Percentiles rank a stretch among this genome's conserved stretches.
Evolutionary conservation across 2,329 filamentous ascomycete species (phyloP).

Genomic region (Arthrobotrys megalospora): DNA sequence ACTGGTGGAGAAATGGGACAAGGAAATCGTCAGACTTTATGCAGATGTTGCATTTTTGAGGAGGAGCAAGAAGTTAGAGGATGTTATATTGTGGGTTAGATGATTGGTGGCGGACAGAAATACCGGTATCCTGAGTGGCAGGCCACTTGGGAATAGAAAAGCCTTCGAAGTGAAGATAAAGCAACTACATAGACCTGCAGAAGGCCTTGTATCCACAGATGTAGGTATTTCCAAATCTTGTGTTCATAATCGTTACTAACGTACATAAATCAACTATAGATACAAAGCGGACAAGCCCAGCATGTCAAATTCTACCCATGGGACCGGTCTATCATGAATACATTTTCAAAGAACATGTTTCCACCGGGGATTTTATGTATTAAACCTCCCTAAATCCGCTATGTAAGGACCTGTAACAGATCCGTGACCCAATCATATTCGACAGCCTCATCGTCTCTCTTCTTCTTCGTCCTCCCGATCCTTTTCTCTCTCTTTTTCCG

Average conservation of each 20-base stretch:
- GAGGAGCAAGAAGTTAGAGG: slow-evolving; percentile 10
- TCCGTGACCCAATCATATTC: slow-evolving; percentile 23
- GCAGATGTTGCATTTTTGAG: slow-evolving; percentile 26
- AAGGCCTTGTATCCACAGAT: no score
- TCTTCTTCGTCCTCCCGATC: neutral
- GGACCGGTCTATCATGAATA: no score
- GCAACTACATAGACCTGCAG: no score
- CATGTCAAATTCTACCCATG: no score
- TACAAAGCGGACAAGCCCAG: no score
- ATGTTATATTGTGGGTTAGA: slow-evolving; percentile 50
- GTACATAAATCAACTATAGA: no score
- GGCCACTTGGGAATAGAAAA: no score
- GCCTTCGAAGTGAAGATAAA: neutral
- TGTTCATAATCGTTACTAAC: no score
- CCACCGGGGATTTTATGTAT: neutral
- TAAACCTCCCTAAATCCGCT: slow-evolving; percentile 7
- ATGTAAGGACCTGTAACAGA: neutral
- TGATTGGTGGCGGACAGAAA: neutral
- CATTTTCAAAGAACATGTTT: no score
- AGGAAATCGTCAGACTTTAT: slow-evolving; percentile 36
- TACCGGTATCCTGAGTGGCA: neutral
- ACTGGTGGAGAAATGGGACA: slow-evolving; percentile 8
- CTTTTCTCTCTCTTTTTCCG: neutral
- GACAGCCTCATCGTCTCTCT: slow-evolving; percentile 17
- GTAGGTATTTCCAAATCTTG: no score